Percentiles rank a stretch among this genome's conserved stretches.
Conservation (phyloP, 2,329 filamentous ascomycete genomes). For the Chrysoporthe austroafricana region DNA sequence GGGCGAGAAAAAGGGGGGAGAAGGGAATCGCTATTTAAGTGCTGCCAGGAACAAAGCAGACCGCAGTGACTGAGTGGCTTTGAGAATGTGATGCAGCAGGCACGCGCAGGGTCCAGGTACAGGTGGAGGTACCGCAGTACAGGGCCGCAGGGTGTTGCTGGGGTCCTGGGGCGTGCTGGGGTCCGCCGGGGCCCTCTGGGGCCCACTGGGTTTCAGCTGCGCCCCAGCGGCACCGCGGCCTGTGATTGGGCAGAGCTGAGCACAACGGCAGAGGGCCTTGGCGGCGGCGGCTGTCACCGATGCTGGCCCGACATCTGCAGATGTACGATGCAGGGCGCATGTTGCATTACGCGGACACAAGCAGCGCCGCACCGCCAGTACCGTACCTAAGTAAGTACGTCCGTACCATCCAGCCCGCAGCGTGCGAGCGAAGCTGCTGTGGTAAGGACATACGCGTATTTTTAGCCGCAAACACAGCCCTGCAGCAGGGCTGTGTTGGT, state of each 20-base stretch:
- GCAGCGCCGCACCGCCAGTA: background rate
- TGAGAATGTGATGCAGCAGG: constrained; percentile 9
- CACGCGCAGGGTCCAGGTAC: too few species aligned
- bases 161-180: constrained; percentile 3
- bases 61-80: too few species aligned
- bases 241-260: background rate
- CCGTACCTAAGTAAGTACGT: too few species aligned
- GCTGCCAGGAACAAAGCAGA: background rate
- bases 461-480: constrained; percentile 1
- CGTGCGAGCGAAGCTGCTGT: background rate
- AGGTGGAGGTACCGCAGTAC: too few species aligned
- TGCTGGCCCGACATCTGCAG: constrained; percentile 1
- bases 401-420: too few species aligned
- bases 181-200: background rate
- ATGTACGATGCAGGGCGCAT: too few species aligned
- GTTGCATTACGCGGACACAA: background rate
- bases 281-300: background rate
- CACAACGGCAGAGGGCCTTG: background rate
- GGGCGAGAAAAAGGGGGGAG: background rate
- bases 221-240: constrained; percentile 2
- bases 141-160: too few species aligned
- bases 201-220: constrained; percentile 7
- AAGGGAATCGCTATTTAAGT: constrained; percentile 7
- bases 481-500: background rate
- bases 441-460: background rate